phyloP scores from a whole-genome alignment of 257 asterid species.

The Solanum chiquidenum region DNA sequence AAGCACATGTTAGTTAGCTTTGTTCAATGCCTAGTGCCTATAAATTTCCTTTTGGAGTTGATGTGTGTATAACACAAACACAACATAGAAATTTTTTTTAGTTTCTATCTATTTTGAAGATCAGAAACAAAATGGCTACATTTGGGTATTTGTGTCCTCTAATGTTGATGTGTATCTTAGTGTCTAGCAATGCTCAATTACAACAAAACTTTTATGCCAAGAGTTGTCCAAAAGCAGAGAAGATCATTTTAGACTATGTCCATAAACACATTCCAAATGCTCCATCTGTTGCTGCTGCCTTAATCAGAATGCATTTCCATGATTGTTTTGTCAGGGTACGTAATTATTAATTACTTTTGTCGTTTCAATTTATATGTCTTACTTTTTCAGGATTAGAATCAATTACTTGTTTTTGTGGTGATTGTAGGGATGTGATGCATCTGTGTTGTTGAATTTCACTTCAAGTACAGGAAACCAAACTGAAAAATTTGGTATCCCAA shows the following conservation, averaged over 20 bases:
- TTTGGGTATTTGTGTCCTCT: background rate
- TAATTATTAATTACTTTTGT: background rate
- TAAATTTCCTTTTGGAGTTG: background rate
- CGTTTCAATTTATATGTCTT: background rate
- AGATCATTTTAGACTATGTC: background rate
- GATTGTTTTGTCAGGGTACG: conserved; percentile 22
- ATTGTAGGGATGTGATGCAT: conserved; percentile 25
- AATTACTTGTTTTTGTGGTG: too few species aligned
- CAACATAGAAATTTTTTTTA: background rate
- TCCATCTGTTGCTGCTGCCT: conserved; percentile 18
- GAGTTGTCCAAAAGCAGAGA: conserved; percentile 14
- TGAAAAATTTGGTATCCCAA: conserved; percentile 14
- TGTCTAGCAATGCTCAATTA: background rate
- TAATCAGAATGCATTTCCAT: conserved; percentile 22
- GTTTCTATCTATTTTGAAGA: background rate
- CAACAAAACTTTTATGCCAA: background rate
- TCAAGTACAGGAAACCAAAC: conserved; percentile 5
- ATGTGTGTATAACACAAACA: background rate
- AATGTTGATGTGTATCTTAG: background rate
- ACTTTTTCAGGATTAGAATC: background rate
- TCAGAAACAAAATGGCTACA: background rate
- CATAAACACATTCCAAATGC: background rate
- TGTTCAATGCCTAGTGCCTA: background rate
- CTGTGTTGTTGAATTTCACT: conserved; percentile 5
- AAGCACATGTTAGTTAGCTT: background rate